Evolutionary conservation across 2,329 filamentous ascomycete species (phyloP).

Genomic region (Furcasterigmium sp.): DNA sequence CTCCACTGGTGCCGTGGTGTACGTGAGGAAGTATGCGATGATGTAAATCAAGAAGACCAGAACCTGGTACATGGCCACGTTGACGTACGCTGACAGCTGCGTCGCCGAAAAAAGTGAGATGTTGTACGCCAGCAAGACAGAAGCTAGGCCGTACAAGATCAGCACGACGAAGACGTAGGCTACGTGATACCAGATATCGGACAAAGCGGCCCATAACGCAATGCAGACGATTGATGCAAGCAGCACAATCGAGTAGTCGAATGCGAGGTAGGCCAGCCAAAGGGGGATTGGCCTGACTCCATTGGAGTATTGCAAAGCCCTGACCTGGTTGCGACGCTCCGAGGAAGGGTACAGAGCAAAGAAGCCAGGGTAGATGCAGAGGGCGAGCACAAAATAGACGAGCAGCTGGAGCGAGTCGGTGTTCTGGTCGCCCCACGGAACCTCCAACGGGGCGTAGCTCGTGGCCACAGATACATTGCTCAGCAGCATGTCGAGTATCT

Average conservation of each 20-base stretch:
- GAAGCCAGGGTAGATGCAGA: constrained; percentile 77
- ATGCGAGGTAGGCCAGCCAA: constrained; percentile 77
- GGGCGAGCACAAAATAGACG: constrained; percentile 74
- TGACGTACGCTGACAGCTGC: constrained; percentile 79
- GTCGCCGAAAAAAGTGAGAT: constrained; percentile 75
- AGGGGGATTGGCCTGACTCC: constrained; percentile 77
- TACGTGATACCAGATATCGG: constrained; percentile 68
- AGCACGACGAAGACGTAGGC: constrained; percentile 73
- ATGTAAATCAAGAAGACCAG: constrained; percentile 67
- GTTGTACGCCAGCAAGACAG: constrained; percentile 72
- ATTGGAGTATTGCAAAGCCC: constrained; percentile 86
- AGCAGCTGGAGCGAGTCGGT: constrained; percentile 72
- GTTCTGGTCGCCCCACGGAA: constrained; percentile 58
- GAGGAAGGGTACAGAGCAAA: constrained; percentile 86
- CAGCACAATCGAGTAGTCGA: constrained; percentile 75
- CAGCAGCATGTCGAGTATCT: constrained; percentile 60
- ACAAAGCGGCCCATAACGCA: constrained; percentile 62
- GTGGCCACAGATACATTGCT: constrained; percentile 65
- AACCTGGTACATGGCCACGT: constrained; percentile 72
- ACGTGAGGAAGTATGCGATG: constrained; percentile 63
- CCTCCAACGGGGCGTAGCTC: constrained; percentile 69
- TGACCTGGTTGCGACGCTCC: constrained; percentile 72
- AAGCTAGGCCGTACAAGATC: constrained; percentile 63
- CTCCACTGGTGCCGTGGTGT: constrained; percentile 67
- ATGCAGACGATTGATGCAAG: constrained; percentile 60